Base-by-base conservation (phyloP, 2,329 filamentous ascomycete genomes). In the Calonectria honghensis region DNA sequence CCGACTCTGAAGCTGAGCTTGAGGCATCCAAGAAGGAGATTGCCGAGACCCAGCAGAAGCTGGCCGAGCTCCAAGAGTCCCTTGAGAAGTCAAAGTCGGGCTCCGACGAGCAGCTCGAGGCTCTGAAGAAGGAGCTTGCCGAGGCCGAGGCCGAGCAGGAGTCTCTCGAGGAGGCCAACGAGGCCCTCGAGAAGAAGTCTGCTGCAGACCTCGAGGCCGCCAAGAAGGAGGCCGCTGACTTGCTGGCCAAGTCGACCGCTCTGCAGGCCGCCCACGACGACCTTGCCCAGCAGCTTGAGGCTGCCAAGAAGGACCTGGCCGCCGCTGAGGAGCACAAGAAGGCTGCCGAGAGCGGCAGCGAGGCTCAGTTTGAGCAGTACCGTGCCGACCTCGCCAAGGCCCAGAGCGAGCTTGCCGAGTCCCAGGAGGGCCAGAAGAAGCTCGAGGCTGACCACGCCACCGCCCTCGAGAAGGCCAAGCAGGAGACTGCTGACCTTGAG, bases 101-200 rank as follows among this genome's bases (percentile, higher is more conserved):
- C 48, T 77, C 77, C n/a, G 75, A 80, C 2, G 78, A 72, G 51
- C 51, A 76, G 48, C 57, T 76, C 37, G 63, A 68, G 29, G 61
- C 76, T 16, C 67, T 75, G 54, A 75, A 76, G 74, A 78, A 79
- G 73, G 74, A 80, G 57, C 64, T 80, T 29, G 77, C 74, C 31
- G 78, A 80, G 27, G 80, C 85, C 51, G 82, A 84, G 78, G 76
- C 80, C 54, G 82, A 85, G 70, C 75, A 77, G 32, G 75, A 76
- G 45, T 70, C 77, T 35, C 73, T 79, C 39, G 79, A 86, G 48
- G 77, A 82, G 66, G 72, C 72, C 72, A 76, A 77, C 61, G 77
- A 80, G 71, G 65, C 67, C 32, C 73, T 82, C 6, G 82, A 83
- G 79, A 82, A 79, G 59, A 78, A 84, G 57, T 81, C 84, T 18